Base-by-base conservation (phyloP, 495 filamentous ascomycete genomes). In the Penicillium cosmopolitanum region DNA sequence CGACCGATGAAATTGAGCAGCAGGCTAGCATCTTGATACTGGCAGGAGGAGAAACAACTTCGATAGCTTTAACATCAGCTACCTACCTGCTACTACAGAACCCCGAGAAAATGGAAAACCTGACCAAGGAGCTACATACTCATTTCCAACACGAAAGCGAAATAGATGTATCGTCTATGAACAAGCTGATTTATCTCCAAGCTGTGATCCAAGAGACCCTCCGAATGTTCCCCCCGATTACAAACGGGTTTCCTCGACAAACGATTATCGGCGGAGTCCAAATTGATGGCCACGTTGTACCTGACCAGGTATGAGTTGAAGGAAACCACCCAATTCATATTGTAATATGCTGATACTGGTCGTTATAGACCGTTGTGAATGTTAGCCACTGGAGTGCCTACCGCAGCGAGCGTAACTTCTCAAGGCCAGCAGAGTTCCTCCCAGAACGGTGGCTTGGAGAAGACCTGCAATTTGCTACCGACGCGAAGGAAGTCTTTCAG, bases 151-250 rank as follows among this genome's bases (percentile, higher is more conserved):
- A 44, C 8, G 42, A 44, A 10, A 3, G 6, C 8, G 42, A 44
- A 9, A 44, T 44, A 5, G 42, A 44, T 44, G 42, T 44, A 6
- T 44, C 42, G 16, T 44, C 42, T 19, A 44, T 44, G 1, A 44
- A 19, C 5, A 44, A 18, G 42, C 16, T 44, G 8, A 16, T 44
- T n/a, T 57, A 57, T 42, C 44, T 57, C 3, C 36, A 57, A n/a
- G 55, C 44, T 12, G 55, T 57, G 10, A 57, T 51, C 12, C 44
- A 57, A 31, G 55, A 57, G 38, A 50, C 55, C 23, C 34, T 57
- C 2, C 34, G 55, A 3, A 2, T 57, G 31, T 57, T 50, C n/a
- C 55, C 46, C 16, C 55, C 55, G 4, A 13, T 57, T 3, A 47
- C 31, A n/a, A 57, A 31, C 4, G 31, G 19, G 13, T 23, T 57